A percentile compares a stretch with the other conserved stretches of the same genome.
Conservation (phyloP, 2,329 filamentous ascomycete genomes). For the Stenocarpella maydis region DNA sequence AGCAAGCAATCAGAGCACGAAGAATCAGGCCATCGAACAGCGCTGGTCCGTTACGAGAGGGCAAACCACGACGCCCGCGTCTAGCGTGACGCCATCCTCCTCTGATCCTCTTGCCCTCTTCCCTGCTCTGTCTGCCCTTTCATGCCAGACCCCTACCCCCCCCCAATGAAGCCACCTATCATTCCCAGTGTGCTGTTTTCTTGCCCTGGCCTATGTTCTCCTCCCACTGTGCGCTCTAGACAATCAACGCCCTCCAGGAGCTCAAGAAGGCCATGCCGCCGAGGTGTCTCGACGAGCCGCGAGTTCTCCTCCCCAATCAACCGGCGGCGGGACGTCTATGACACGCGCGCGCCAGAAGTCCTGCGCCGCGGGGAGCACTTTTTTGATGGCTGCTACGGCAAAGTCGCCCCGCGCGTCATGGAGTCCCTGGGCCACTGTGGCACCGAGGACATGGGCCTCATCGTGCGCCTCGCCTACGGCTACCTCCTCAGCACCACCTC, state of each 20-base stretch:
- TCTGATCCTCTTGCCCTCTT: neutral
- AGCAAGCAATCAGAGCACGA: constrained; percentile 4
- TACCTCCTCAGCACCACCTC: constrained; percentile 56
- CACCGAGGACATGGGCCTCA: constrained; percentile 58
- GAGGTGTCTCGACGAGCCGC: constrained; percentile 50
- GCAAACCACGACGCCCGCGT: constrained; percentile 20
- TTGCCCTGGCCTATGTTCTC: neutral
- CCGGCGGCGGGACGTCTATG: constrained; percentile 50
- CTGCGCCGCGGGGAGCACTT: constrained; percentile 54
- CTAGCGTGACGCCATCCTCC: constrained; percentile 7
- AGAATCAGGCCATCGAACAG: neutral
- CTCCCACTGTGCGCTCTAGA: constrained; percentile 40
- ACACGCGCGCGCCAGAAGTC: constrained; percentile 45
- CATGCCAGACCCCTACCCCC: neutral
- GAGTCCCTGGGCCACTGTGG: constrained; percentile 57
- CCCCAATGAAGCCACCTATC: neutral
- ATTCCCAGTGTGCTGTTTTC: neutral
- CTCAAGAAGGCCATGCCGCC: constrained; percentile 54
- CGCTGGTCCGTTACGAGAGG: neutral
- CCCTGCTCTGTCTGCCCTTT: neutral
- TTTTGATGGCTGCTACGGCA: constrained; percentile 59
- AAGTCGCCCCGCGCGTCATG: constrained; percentile 56
- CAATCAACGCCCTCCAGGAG: constrained; percentile 56
- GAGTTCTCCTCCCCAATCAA: constrained; percentile 47
- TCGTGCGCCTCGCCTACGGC: constrained; percentile 57